Percentiles rank a stretch among this genome's conserved stretches.
Conservation (phyloP, 441 rosid species). For the Viola pubescens region DNA sequence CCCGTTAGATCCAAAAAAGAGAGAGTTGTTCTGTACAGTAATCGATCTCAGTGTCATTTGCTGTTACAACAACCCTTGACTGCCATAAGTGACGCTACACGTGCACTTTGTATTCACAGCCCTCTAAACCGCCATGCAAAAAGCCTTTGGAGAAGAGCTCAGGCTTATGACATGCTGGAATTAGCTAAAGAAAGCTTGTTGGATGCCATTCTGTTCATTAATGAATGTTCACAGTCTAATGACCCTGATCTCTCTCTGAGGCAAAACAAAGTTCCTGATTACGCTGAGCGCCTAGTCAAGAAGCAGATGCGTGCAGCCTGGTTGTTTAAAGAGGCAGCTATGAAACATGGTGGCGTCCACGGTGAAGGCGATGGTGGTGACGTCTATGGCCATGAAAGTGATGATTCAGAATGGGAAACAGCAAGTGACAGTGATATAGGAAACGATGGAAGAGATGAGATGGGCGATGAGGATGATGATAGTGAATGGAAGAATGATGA, state of each 20-base stretch:
- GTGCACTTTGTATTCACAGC: slow-evolving; percentile 73
- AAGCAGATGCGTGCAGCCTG: slow-evolving; percentile 98
- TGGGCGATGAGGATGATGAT: slow-evolving; percentile 56
- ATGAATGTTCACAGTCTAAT: slow-evolving; percentile 90
- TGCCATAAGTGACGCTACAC: slow-evolving; percentile 88
- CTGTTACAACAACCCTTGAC: slow-evolving; percentile 78
- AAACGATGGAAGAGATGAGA: slow-evolving; percentile 66
- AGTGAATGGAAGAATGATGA: slow-evolving; percentile 61
- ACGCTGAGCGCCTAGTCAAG: slow-evolving; percentile 90
- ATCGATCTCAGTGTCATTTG: slow-evolving; percentile 92
- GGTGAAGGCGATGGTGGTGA: slow-evolving; percentile 60
- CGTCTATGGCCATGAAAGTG: slow-evolving; percentile 60
- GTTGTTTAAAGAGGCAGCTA: slow-evolving; percentile 87
- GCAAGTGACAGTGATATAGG: slow-evolving; percentile 91
- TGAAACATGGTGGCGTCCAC: slow-evolving; percentile 82
- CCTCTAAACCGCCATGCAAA: slow-evolving; percentile 89
- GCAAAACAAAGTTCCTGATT: slow-evolving; percentile 95
- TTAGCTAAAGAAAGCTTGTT: slow-evolving; percentile 90
- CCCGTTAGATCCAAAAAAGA: slow-evolving; percentile 94
- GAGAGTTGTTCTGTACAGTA: slow-evolving; percentile 85
- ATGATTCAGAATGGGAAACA: slow-evolving; percentile 94
- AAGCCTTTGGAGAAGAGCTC: slow-evolving; percentile 98
- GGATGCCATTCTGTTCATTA: slow-evolving; percentile 89
- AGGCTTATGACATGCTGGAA: slow-evolving; percentile 91
- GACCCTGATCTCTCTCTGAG: slow-evolving; percentile 83